phyloP scores from a whole-genome alignment of 192 early-diverging fungal species.

The Coemansia asiatica region DNA sequence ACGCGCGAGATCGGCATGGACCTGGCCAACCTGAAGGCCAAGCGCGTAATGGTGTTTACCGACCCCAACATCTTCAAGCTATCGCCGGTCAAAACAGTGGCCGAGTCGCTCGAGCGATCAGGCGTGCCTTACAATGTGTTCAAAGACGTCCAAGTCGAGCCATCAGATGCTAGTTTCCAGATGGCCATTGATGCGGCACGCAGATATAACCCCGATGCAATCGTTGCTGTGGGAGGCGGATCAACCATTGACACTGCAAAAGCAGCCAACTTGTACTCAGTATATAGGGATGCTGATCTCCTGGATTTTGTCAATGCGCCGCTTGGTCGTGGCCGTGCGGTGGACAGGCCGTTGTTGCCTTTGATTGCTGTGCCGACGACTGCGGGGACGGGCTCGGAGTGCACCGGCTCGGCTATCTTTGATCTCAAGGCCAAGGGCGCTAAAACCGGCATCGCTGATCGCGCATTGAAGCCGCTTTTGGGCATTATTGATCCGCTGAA shows the following conservation, averaged over 20 bases:
- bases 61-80: slow-evolving; percentile 74
- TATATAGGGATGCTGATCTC: slow-evolving; percentile 79
- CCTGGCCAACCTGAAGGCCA: slow-evolving; percentile 71
- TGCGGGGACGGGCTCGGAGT: slow-evolving; percentile 81
- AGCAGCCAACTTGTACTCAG: slow-evolving; percentile 84
- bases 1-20: slow-evolving; percentile 87
- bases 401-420: slow-evolving; percentile 92
- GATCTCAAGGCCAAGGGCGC: slow-evolving; percentile 78
- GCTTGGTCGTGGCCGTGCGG: slow-evolving; percentile 80
- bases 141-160: slow-evolving; percentile 79
- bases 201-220: slow-evolving; percentile 72
- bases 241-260: slow-evolving; percentile 90
- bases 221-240: slow-evolving; percentile 89
- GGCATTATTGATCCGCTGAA: slow-evolving; percentile 89
- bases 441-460: slow-evolving; percentile 89
- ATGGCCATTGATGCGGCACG: slow-evolving; percentile 80
- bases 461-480: slow-evolving; percentile 79
- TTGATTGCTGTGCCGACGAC: slow-evolving; percentile 75
- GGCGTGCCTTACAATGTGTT: slow-evolving; percentile 72
- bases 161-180: slow-evolving; percentile 79
- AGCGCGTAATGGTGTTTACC: slow-evolving; percentile 85
- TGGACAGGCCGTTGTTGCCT: slow-evolving; percentile 72
- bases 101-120: slow-evolving; percentile 71
- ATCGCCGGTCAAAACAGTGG: slow-evolving; percentile 69
- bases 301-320: slow-evolving; percentile 92